Percentiles rank a stretch among this genome's conserved stretches.
Evolutionary conservation across 495 filamentous ascomycete species (phyloP).

Genomic region (Aspergillus steynii): DNA sequence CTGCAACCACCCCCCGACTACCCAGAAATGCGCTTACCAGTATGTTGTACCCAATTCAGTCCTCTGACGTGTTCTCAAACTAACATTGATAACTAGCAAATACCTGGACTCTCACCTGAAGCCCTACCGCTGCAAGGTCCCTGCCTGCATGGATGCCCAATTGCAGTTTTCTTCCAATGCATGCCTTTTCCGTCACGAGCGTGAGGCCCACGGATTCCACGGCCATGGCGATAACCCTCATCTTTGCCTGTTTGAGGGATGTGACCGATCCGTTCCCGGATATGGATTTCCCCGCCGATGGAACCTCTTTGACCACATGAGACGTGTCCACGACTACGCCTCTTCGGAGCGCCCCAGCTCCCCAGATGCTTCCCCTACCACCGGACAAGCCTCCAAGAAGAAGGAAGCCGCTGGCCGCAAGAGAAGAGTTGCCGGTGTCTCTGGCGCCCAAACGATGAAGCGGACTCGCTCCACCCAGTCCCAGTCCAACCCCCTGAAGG

Average conservation of each 20-base stretch:
- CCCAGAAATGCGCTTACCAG: constrained; percentile 98
- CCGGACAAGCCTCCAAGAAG: constrained; percentile 33
- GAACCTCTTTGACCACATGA: constrained; percentile 95
- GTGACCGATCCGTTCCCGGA: constrained; percentile 74
- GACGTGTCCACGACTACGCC: constrained; percentile 82
- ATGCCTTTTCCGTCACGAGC: constrained; percentile 90
- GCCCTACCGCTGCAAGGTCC: constrained; percentile 86
- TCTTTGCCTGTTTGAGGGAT: constrained; percentile 79
- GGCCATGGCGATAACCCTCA: constrained; percentile 90
- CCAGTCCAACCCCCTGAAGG: constrained; percentile 38
- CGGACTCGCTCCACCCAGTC: constrained; percentile 47
- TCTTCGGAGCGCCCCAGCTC: constrained; percentile 48
- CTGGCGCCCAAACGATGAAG: constrained; percentile 46
- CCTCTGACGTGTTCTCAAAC: constrained; percentile 10
- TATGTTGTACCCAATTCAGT: constrained; percentile 46
- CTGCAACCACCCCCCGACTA: constrained; percentile 82
- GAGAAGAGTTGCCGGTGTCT: constrained; percentile 40
- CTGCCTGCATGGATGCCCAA: constrained; percentile 70
- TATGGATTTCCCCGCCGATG: constrained; percentile 90
- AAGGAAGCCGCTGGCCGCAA: constrained; percentile 46
- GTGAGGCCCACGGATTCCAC: constrained; percentile 92
- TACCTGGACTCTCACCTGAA: constrained; percentile 93
- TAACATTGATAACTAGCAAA: constrained; percentile 63
- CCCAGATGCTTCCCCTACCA: constrained; percentile 40
- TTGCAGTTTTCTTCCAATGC: constrained; percentile 85